A percentile compares a stretch with the other conserved stretches of the same genome.
Evolutionary conservation across 1,139 yeast species (phyloP).

Genomic region (Suhomyces bribrorum): DNA sequence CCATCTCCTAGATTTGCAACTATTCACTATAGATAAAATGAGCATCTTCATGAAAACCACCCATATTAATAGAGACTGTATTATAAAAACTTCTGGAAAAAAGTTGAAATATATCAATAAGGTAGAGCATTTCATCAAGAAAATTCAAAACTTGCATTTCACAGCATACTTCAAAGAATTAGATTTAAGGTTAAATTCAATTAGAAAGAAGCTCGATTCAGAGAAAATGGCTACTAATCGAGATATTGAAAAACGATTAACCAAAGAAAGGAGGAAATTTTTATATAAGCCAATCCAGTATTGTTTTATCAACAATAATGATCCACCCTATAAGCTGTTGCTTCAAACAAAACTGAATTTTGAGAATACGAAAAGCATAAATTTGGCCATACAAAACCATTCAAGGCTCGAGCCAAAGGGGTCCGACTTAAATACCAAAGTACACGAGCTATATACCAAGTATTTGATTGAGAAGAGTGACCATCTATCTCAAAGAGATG

Average conservation of each 20-base stretch:
- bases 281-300: constrained; percentile 33
- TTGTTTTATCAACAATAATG: constrained; percentile 25
- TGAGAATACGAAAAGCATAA: not conserved
- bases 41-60: constrained; percentile 21
- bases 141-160: constrained; percentile 19
- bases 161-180: constrained; percentile 11
- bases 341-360: constrained; percentile 12
- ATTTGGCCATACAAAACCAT: constrained; percentile 1
- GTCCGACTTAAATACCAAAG: constrained; percentile 1
- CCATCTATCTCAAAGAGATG: constrained; percentile 10
- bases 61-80: constrained; percentile 11
- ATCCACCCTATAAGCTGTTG: constrained; percentile 17
- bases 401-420: constrained; percentile 2
- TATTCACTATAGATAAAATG: constrained; percentile 28
- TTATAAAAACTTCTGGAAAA: constrained; percentile 11
- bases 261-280: constrained; percentile 22
- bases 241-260: constrained; percentile 17
- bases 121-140: constrained; percentile 16
- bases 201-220: constrained; percentile 5
- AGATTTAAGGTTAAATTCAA: constrained; percentile 6
- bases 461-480: constrained; percentile 14
- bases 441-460: constrained; percentile 9
- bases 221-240: not conserved
- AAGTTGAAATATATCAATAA: constrained; percentile 15
- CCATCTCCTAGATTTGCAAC: constrained; percentile 16